These are phyloP conservation scores for Candida dubliniensis DNA, from an alignment of 1,139 yeast genomes.

Conservation along the genomic window DNA sequence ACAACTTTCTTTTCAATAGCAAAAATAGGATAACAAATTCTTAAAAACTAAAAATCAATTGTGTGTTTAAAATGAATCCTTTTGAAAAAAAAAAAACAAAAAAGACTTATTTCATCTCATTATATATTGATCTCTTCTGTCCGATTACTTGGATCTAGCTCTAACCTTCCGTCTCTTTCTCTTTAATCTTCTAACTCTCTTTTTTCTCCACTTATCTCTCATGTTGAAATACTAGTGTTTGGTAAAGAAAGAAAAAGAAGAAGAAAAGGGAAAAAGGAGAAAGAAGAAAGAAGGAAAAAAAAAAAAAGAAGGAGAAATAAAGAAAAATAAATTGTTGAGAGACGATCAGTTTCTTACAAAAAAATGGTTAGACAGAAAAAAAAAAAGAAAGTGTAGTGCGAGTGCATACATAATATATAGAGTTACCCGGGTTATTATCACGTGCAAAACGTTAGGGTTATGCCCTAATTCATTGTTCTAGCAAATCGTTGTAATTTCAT, in stretches of 20 bases:
- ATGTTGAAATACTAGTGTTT: slow-evolving; percentile 45
- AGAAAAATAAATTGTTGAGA: neutral
- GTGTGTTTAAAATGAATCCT: neutral
- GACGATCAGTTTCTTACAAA: neutral
- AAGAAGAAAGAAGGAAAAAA: neutral
- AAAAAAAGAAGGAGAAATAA: neutral
- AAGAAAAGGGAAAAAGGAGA: slow-evolving; percentile 13
- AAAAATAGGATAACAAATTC: neutral
- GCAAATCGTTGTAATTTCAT: neutral
- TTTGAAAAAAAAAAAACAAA: neutral
- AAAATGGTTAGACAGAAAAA: neutral
- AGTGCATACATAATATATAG: neutral
- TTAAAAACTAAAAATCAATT: too few relatives aligned
- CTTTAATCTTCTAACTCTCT: slow-evolving; percentile 99
- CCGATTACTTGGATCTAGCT: slow-evolving; percentile 97
- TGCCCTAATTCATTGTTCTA: too few relatives aligned
- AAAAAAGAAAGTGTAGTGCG: neutral
- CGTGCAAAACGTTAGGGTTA: neutral
- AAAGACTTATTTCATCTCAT: neutral
- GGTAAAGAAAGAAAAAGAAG: slow-evolving; percentile 12
- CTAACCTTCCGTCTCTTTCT: slow-evolving; percentile 99
- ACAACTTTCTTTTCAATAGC: neutral
- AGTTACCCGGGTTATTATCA: neutral
- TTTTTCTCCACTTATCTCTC: slow-evolving; percentile 98
- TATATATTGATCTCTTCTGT: slow-evolving; percentile 19